Evolutionary conservation across 495 filamentous ascomycete species (phyloP).

Genomic region (Daldinia decipiens): DNA sequence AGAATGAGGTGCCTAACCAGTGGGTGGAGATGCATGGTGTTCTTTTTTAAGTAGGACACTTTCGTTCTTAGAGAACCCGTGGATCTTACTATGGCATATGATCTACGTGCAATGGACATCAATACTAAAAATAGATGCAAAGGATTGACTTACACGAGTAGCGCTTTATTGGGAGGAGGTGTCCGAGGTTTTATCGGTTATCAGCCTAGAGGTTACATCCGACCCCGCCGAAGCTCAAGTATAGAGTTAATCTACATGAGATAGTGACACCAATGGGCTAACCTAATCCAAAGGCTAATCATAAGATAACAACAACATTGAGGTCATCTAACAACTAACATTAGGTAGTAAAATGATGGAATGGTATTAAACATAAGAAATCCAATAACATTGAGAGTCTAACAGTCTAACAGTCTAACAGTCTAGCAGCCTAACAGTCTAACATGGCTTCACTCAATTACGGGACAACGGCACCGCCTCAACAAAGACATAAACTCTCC

Average conservation of each 20-base stretch:
- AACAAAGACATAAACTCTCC: constrained; percentile 21
- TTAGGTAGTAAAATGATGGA: not conserved
- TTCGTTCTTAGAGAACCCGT: too few relatives aligned
- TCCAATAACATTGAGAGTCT: constrained; percentile 9
- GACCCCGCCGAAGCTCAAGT: constrained; percentile 4
- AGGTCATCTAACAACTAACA: not conserved
- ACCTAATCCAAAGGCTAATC: too few relatives aligned
- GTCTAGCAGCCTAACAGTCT: too few relatives aligned
- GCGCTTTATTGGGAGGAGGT: not conserved
- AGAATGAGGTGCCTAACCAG: not conserved
- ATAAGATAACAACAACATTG: too few relatives aligned
- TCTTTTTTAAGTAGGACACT: too few relatives aligned
- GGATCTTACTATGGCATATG: too few relatives aligned
- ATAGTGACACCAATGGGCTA: too few relatives aligned
- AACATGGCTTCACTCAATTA: constrained; percentile 29
- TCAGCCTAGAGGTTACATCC: constrained; percentile 8
- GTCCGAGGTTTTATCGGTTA: constrained; percentile 4
- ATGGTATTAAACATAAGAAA: not conserved
- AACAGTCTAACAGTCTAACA: too few relatives aligned
- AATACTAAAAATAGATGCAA: not conserved
- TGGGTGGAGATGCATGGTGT: not conserved
- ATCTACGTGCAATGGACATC: too few relatives aligned
- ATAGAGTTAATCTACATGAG: not conserved
- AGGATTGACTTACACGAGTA: not conserved
- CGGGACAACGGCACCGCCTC: not conserved